Base-by-base conservation (phyloP, 177 flowering plant species). In the Vitis hybrid region DNA sequence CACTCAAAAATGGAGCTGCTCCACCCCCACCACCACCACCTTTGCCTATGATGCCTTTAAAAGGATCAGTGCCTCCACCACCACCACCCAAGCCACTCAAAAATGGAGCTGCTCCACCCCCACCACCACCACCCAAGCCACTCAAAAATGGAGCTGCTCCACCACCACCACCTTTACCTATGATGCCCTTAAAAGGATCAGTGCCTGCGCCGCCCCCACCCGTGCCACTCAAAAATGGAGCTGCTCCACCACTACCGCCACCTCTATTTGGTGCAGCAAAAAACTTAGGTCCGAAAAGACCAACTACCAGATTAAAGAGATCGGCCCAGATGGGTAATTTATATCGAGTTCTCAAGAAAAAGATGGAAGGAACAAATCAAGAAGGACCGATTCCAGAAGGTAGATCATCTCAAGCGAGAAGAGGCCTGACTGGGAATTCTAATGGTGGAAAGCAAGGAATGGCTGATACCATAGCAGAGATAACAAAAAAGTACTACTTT, bases 391-490 rank as follows among this genome's bases (percentile, higher is more conserved):
- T 35, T 73, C 51, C 57, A 52, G 67, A 76, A 54, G 76, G 73
- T 9, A 87, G 84, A 74, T 70, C 82, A 55, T 54, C 81, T 32
- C 70, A 77, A 7, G 82, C 81, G n/a, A 72, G 68, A 69, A 84
- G 74, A 71, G 66, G 75, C 61, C 77, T 76, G 51, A 41, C 63
- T 18, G 85, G 85, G 6, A 71, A 77, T 49, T 52, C 79, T 32
- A 58, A 62, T 7, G 79, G 81, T 66, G 86, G 89, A 50, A 80
- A 85, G 77, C 88, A 84, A 61, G 84, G 98, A 51, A 90, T 91
- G 93, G 91, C 92, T 62, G 94, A 88, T 78, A 94, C 96, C 55
- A 73, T 93, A 13, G 96, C 93, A 61, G 98, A 91, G 85, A 93
- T 93, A 78, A 87, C 93, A 68, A 90, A 83, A 77, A 87, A 94